Evolutionary conservation across 139 green algal genomes (phyloP), one percentile per base, ranked within the genome.

Genomic region (Closterium sp.): DNA sequence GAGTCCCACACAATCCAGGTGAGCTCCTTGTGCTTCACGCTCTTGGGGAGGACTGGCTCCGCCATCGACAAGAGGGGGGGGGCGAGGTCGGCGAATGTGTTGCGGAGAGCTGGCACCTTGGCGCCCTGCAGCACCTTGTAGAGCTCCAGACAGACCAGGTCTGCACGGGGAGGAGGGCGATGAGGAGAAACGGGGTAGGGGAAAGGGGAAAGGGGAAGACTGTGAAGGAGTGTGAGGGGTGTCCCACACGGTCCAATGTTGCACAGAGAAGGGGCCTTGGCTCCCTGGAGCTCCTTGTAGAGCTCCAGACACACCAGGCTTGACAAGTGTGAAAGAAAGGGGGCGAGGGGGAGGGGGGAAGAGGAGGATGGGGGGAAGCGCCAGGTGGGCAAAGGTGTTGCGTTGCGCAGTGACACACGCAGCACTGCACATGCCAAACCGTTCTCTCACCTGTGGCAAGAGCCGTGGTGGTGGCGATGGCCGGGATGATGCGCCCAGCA

Each of bases 331-430:
- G 4, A 55, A 55, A 6, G 36, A 55, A 55, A 6, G 36, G 36
- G 36, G 36, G 36, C 4, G 36, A 55, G 6, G 36, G 36, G 36
- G 4, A 12, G 36, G 6, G 36, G 36, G 6, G 36, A 6, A 12
- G 6, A 12, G 36, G 36, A 94, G 94, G 94, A 99, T 99, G 33
- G 99, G 94, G 28, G 98, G 98, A 90, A 99, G 94, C 36, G 98
- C 98, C 84, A 99, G 95, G 95, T 99, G 99, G 93, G 96, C 97
- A 96, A 99, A 99, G 8, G 97, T 99, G 96, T 99, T 99, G 91
- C 97, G 96, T 95, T 97, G 99, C 4, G 95, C 94, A 95, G 99
- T 97, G 33, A 98, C 38, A 1, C 94, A 93, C 94, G 96, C 96
- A 55, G 36, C 36, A 55, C 4, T 55, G 36, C 55, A 0, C 55